phyloP scores from a whole-genome alignment of 108 stramenopile species.

The Nitzschia sp. region DNA sequence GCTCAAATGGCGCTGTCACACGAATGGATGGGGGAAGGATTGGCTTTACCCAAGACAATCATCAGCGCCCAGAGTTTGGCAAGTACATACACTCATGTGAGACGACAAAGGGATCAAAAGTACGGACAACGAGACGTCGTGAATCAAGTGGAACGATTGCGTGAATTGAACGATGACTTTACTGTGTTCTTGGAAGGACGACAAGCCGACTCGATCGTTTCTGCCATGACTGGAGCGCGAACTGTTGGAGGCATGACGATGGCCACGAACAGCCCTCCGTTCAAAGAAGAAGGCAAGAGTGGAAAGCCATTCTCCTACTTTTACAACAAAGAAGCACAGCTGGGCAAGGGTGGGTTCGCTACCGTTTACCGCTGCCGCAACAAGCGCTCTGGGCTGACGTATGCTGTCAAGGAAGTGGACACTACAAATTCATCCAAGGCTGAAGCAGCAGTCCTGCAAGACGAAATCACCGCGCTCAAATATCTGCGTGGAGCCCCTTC shows the following conservation, averaged over 20 bases:
- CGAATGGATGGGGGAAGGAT: slow-evolving; percentile 53
- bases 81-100: slow-evolving; percentile 11
- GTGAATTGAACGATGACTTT: slow-evolving; percentile 36
- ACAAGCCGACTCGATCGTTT: slow-evolving; percentile 20
- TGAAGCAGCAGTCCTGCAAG: slow-evolving; percentile 47
- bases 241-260: background rate
- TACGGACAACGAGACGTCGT: background rate
- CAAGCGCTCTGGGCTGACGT: slow-evolving; percentile 36
- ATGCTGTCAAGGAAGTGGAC: slow-evolving; percentile 65
- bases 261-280: slow-evolving; percentile 17
- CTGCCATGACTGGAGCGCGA: slow-evolving; percentile 9
- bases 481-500: slow-evolving; percentile 58
- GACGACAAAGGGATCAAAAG: slow-evolving; percentile 2
- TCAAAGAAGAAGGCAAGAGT: slow-evolving; percentile 27
- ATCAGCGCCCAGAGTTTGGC: slow-evolving; percentile 10
- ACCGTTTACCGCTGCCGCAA: slow-evolving; percentile 48
- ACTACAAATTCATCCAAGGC: slow-evolving; percentile 24
- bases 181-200: slow-evolving; percentile 12
- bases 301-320: slow-evolving; percentile 28
- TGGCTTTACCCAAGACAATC: background rate
- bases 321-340: slow-evolving; percentile 27
- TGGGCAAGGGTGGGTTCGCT: slow-evolving; percentile 63
- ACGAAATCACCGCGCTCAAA: slow-evolving; percentile 59
- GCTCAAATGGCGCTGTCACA: slow-evolving; percentile 52
- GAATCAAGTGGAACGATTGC: slow-evolving; percentile 15